phyloP scores from a whole-genome alignment of 1,139 yeast species.

The Groenewaldozyma sp. region DNA sequence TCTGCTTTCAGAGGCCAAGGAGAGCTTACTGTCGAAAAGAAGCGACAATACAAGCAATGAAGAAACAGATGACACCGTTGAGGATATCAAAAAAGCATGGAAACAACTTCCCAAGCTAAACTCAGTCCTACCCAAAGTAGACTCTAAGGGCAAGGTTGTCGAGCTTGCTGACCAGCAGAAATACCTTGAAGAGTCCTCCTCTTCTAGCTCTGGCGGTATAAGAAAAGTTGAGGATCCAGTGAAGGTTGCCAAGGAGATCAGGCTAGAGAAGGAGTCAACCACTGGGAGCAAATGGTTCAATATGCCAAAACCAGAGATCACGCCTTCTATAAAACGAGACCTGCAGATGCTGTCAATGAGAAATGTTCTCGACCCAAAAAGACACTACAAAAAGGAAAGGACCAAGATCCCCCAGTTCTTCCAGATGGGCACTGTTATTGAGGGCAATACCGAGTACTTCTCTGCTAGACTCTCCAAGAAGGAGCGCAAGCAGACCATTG shows the following conservation, averaged over 20 bases:
- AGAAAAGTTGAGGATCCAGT: conserved; percentile 46
- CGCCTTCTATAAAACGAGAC: conserved; percentile 68
- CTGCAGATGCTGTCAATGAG: conserved; percentile 72
- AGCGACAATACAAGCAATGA: background rate
- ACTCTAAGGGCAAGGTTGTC: conserved; percentile 6
- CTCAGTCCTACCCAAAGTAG: conserved; percentile 7
- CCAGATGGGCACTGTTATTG: conserved; percentile 82
- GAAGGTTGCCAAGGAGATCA: conserved; percentile 19
- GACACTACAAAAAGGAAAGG: conserved; percentile 85
- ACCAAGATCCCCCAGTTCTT: conserved; percentile 76
- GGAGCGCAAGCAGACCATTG: conserved; percentile 67
- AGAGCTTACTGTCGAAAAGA: conserved; percentile 9
- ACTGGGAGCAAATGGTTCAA: conserved; percentile 72
- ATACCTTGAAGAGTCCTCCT: background rate
- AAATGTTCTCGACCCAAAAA: conserved; percentile 86
- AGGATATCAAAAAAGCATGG: conserved; percentile 15
- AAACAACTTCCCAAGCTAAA: conserved; percentile 22
- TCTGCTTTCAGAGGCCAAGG: conserved; percentile 19
- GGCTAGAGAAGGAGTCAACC: conserved; percentile 25
- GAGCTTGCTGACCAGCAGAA: conserved; percentile 7
- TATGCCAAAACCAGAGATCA: conserved; percentile 71
- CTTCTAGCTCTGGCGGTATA: conserved; percentile 13
- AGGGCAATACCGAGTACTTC: conserved; percentile 71
- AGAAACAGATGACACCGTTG: conserved; percentile 10
- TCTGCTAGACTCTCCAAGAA: conserved; percentile 60